phyloP scores from a whole-genome alignment of 805 yeast genomes.

The Debaryomyces tyrocola region DNA sequence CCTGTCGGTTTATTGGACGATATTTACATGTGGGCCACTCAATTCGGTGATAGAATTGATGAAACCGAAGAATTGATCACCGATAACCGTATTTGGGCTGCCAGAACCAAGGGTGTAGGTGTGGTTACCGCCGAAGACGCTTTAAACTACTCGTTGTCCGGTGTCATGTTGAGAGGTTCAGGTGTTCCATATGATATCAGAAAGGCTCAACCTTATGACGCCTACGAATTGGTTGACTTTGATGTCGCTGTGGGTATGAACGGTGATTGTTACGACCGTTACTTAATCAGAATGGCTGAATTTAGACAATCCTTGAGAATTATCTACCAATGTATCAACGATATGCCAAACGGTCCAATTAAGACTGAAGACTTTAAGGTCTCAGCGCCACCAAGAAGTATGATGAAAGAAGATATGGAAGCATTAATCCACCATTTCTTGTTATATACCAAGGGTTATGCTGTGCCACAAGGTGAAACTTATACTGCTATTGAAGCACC shows the following conservation, averaged over 20 bases:
- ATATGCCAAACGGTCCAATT: slow-evolving; percentile 90
- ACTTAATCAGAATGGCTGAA: slow-evolving; percentile 85
- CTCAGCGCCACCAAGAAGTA: slow-evolving; percentile 74
- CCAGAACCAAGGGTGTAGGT: slow-evolving; percentile 81
- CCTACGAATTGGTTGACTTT: slow-evolving; percentile 81
- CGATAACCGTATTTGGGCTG: slow-evolving; percentile 90
- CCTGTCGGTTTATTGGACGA: slow-evolving; percentile 87
- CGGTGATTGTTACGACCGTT: slow-evolving; percentile 92
- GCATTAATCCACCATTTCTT: slow-evolving; percentile 87
- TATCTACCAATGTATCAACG: slow-evolving; percentile 85
- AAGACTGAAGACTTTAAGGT: slow-evolving; percentile 89
- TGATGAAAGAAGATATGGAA: slow-evolving; percentile 93
- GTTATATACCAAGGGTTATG: slow-evolving; percentile 83
- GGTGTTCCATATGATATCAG: slow-evolving; percentile 87
- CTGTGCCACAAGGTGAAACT: slow-evolving; percentile 88
- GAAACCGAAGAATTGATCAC: slow-evolving; percentile 88
- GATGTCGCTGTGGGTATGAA: slow-evolving; percentile 83
- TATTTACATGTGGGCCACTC: slow-evolving; percentile 95
- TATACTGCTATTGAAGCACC: slow-evolving; percentile 93
- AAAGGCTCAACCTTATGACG: slow-evolving; percentile 87
- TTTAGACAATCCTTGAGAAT: slow-evolving; percentile 88
- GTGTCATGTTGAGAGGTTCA: slow-evolving; percentile 89
- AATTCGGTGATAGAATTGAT: slow-evolving; percentile 89
- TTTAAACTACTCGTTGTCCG: slow-evolving; percentile 73
- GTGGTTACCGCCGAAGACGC: slow-evolving; percentile 85